Percentiles rank a stretch among this genome's conserved stretches.
Evolutionary conservation across 352 stramenopile species (phyloP).

Genomic region (Globisporangium splendens): DNA sequence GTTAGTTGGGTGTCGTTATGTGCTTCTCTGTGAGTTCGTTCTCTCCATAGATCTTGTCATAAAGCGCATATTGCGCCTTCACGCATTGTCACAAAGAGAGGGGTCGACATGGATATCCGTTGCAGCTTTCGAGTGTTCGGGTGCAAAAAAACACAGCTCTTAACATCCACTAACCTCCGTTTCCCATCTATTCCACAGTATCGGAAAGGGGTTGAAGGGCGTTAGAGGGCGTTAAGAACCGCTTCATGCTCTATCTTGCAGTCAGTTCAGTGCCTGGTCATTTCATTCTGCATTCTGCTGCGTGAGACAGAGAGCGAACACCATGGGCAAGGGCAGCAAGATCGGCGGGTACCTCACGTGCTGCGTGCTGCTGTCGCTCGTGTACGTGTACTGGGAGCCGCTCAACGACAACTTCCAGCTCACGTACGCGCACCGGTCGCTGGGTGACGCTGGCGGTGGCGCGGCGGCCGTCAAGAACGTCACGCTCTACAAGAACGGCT

Average conservation of each 20-base stretch:
- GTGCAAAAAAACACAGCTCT: background rate
- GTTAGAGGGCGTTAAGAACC: background rate
- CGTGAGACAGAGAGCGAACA: background rate
- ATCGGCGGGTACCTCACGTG: slow-evolving; percentile 35
- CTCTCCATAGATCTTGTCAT: too few species aligned
- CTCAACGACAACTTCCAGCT: slow-evolving; percentile 65
- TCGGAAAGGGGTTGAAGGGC: too few species aligned
- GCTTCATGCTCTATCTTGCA: background rate
- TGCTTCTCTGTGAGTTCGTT: too few species aligned
- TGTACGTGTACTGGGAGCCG: slow-evolving; percentile 51
- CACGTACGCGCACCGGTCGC: slow-evolving; percentile 51
- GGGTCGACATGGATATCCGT: background rate
- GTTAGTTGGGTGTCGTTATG: too few species aligned
- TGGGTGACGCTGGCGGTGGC: slow-evolving; percentile 30
- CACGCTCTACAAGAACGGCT: slow-evolving; percentile 77
- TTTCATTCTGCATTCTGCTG: background rate
- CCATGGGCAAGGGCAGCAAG: slow-evolving; percentile 52
- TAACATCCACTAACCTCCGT: background rate
- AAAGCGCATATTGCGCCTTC: too few species aligned
- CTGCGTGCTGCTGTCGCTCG: slow-evolving; percentile 34
- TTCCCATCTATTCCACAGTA: background rate
- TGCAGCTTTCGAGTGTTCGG: background rate
- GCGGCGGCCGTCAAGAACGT: slow-evolving; percentile 51
- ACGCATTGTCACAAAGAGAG: background rate
- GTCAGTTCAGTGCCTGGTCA: too few species aligned